Evolutionary conservation across 2,329 filamentous ascomycete genomes (phyloP).

Genomic region (Plectosphaerella cucumerina): DNA sequence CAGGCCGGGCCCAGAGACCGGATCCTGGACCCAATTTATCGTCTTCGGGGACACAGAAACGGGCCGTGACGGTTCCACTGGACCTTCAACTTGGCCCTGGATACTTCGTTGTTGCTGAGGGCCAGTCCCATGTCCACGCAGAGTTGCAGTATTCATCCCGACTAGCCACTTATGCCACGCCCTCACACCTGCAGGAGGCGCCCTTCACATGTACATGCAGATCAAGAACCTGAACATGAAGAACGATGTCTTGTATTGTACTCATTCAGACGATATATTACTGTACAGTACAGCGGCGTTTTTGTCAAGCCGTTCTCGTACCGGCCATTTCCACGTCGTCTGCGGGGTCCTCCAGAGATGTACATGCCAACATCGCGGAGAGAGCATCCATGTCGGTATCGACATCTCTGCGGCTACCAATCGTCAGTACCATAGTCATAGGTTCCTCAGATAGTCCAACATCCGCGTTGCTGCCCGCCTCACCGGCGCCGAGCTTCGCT

Average conservation of each 20-base stretch:
- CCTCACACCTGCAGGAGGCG: too few species aligned
- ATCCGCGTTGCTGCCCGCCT: neutral
- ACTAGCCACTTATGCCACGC: too few species aligned
- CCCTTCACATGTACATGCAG: neutral
- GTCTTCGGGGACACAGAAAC: neutral
- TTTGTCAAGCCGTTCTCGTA: too few species aligned
- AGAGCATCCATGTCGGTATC: neutral
- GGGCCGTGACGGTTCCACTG: neutral
- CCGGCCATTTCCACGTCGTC: neutral
- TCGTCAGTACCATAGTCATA: neutral
- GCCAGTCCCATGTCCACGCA: neutral
- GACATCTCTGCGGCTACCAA: neutral
- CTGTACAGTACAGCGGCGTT: too few species aligned
- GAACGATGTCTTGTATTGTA: constrained; percentile 41
- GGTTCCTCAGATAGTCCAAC: neutral
- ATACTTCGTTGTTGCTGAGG: neutral
- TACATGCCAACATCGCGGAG: neutral
- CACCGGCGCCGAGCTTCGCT: neutral
- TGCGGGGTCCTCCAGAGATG: neutral
- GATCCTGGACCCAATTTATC: neutral
- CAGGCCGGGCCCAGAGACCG: neutral
- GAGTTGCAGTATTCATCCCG: neutral
- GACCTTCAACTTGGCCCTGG: neutral
- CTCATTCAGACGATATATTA: too few species aligned
- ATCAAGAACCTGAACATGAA: neutral